A percentile compares a stretch with the other conserved stretches of the same genome.
Conservation (phyloP, 495 filamentous ascomycete genomes). For the Amorphotheca resinae region DNA sequence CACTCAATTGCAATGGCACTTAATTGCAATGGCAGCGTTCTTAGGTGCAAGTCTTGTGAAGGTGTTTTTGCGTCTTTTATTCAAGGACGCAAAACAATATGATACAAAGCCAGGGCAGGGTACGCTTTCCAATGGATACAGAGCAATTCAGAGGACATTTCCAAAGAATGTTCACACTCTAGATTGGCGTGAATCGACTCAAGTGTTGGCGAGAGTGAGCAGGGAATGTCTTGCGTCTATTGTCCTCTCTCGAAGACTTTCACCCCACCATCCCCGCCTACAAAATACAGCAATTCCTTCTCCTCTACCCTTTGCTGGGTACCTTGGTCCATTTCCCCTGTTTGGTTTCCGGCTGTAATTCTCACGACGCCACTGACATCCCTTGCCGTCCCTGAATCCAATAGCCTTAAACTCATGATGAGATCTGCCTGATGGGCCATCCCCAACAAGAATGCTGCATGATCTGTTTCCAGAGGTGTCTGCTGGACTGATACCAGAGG, state of each 20-base stretch:
- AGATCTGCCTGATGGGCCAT: slow-evolving; percentile 62
- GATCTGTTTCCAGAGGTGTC: slow-evolving; percentile 56
- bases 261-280: slow-evolving; percentile 64
- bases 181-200: background rate
- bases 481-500: slow-evolving; percentile 45
- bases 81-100: background rate
- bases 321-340: slow-evolving; percentile 15
- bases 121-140: background rate
- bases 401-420: slow-evolving; percentile 53
- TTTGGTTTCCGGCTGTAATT: slow-evolving; percentile 42
- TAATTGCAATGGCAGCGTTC: background rate
- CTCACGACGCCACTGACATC: slow-evolving; percentile 87
- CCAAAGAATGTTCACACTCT: too few relatives aligned
- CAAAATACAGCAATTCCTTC: slow-evolving; percentile 69
- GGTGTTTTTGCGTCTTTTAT: background rate
- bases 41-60: background rate
- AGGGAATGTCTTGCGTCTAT: too few relatives aligned
- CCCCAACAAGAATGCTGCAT: slow-evolving; percentile 54
- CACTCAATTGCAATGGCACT: slow-evolving; percentile 7
- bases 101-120: background rate
- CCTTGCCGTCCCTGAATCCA: slow-evolving; percentile 75
- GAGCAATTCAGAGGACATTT: background rate
- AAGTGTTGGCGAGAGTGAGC: background rate
- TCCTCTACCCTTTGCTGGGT: slow-evolving; percentile 32
- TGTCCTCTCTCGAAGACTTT: slow-evolving; percentile 68